Percentiles rank a stretch among this genome's conserved stretches.
These are phyloP conservation scores for Umbelopsis vinacea DNA, from an alignment of 192 early-diverging fungal species.

Conservation along the genomic window DNA sequence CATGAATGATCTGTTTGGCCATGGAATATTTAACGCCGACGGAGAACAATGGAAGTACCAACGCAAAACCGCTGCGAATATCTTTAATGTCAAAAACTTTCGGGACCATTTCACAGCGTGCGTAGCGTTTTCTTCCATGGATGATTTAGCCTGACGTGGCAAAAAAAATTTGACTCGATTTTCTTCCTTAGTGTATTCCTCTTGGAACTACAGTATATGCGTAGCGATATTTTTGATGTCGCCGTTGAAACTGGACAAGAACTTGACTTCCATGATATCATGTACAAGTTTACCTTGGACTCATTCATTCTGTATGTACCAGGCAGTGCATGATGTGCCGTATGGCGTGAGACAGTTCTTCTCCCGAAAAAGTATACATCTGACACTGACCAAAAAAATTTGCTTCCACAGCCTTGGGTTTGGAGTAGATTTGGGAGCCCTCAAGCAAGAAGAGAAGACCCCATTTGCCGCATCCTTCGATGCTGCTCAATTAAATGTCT, in stretches of 20 bases:
- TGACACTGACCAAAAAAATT: neutral
- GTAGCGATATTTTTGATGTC: conserved; percentile 24
- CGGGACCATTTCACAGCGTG: conserved; percentile 43
- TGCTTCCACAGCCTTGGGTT: conserved; percentile 33
- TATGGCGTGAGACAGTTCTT: too few species aligned
- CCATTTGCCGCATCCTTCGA: conserved; percentile 57
- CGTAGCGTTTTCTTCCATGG: neutral
- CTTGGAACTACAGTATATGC: conserved; percentile 26
- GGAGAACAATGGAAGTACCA: conserved; percentile 68
- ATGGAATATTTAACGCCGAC: conserved; percentile 76
- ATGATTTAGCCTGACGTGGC: neutral
- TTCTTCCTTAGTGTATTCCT: conserved; percentile 28
- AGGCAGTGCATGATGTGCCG: too few species aligned
- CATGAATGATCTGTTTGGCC: conserved; percentile 60
- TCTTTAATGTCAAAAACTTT: conserved; percentile 46
- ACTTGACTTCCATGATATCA: conserved; percentile 47
- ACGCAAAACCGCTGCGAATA: conserved; percentile 53
- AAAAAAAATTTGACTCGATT: neutral
- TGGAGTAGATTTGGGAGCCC: conserved; percentile 46
- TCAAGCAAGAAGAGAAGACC: conserved; percentile 38
- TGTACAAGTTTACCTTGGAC: conserved; percentile 51
- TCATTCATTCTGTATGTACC: conserved; percentile 45
- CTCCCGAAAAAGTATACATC: too few species aligned
- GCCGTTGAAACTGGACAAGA: conserved; percentile 34
- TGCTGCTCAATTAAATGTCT: conserved; percentile 37